Evolutionary conservation across 768 basidiomycete genomes (phyloP).

Genomic region (Dictyophora rubrovolvata): DNA sequence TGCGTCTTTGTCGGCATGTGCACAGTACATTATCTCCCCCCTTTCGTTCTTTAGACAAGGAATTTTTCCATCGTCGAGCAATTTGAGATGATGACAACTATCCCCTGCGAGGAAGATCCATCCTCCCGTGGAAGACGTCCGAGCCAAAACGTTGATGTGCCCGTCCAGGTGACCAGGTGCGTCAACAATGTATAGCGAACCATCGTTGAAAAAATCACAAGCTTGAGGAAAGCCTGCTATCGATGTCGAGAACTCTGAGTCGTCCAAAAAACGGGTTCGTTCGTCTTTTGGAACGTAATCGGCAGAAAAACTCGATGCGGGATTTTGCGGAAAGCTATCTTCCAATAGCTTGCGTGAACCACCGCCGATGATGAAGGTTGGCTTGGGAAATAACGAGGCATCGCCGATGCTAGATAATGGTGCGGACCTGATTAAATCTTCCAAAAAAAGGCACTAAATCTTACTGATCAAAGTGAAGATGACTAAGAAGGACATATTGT

Average conservation of each 20-base stretch:
- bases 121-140: constrained; percentile 40
- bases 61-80: constrained; percentile 34
- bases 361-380: constrained; percentile 39
- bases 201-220: constrained; percentile 46
- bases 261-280: constrained; percentile 29
- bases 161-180: constrained; percentile 48
- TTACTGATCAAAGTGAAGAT: constrained; percentile 41
- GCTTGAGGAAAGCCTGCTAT: constrained; percentile 42
- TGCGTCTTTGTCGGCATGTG: constrained; percentile 10
- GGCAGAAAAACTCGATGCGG: constrained; percentile 18
- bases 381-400: constrained; percentile 32
- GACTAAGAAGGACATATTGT: constrained; percentile 37
- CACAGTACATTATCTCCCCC: constrained; percentile 22
- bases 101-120: constrained; percentile 52
- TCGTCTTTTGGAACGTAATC: constrained; percentile 25
- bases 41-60: neutral
- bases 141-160: constrained; percentile 43
- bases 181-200: constrained; percentile 48
- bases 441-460: constrained; percentile 2
- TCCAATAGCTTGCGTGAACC: constrained; percentile 26
- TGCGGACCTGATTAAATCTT: neutral
- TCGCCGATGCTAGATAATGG: constrained; percentile 27
- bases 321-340: constrained; percentile 33
- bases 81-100: constrained; percentile 44
- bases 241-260: constrained; percentile 24